Evolutionary conservation across 1,139 yeast species (phyloP).

Genomic region (Kodamaea sp.): DNA sequence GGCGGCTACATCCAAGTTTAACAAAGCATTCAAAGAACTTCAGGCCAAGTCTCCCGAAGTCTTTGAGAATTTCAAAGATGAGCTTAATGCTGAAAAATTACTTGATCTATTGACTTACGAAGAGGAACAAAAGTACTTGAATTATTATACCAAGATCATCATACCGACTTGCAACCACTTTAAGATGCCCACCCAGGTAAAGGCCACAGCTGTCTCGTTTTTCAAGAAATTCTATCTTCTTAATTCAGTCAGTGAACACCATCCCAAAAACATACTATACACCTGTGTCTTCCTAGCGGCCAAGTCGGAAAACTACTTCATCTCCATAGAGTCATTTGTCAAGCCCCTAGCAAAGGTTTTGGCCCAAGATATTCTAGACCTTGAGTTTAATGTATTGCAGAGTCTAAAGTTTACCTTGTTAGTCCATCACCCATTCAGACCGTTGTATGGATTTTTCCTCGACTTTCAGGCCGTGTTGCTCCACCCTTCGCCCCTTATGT

Average conservation of each 20-base stretch:
- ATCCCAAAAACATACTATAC: constrained; percentile 79
- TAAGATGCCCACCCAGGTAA: constrained; percentile 50
- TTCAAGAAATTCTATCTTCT: constrained; percentile 77
- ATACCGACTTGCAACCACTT: constrained; percentile 52
- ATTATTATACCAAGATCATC: constrained; percentile 71
- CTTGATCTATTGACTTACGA: constrained; percentile 55
- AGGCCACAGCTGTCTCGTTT: constrained; percentile 84
- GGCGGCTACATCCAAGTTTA: constrained; percentile 40
- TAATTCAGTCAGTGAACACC: constrained; percentile 81
- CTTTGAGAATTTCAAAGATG: constrained; percentile 32
- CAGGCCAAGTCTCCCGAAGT: constrained; percentile 32
- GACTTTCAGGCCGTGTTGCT: constrained; percentile 73
- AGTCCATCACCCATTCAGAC: constrained; percentile 86
- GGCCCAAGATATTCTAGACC: constrained; percentile 65
- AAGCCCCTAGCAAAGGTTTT: constrained; percentile 66
- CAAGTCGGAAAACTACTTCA: constrained; percentile 87
- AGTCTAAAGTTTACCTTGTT: constrained; percentile 75
- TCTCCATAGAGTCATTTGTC: constrained; percentile 81
- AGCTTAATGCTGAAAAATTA: constrained; percentile 30
- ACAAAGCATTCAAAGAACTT: constrained; percentile 24
- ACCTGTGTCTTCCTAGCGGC: constrained; percentile 92
- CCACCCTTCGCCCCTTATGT: constrained; percentile 36
- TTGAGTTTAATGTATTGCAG: constrained; percentile 77
- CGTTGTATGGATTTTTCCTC: constrained; percentile 87
- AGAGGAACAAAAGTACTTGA: constrained; percentile 70